Evolutionary conservation across 2,329 filamentous ascomycete genomes (phyloP).

Genomic region (Aureobasidium lini): DNA sequence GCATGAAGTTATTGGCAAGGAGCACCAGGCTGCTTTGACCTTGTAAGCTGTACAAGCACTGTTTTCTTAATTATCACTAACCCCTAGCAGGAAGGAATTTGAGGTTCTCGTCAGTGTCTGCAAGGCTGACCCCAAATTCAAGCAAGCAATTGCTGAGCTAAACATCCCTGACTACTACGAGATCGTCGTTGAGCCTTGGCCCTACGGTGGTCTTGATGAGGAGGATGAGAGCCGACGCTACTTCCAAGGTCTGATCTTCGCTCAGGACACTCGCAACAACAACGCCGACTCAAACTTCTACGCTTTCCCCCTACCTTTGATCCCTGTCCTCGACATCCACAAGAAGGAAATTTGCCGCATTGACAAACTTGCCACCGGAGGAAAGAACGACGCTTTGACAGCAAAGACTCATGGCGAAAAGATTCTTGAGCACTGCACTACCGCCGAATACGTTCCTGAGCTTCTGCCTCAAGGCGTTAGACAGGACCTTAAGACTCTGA

Average conservation of each 20-base stretch:
- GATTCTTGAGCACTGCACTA: constrained; percentile 42
- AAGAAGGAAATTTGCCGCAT: constrained; percentile 31
- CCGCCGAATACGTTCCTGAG: constrained; percentile 43
- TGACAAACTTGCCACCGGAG: constrained; percentile 26
- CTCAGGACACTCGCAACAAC: constrained; percentile 29
- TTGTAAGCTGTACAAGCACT: constrained; percentile 16
- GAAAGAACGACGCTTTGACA: constrained; percentile 24
- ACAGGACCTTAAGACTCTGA: constrained; percentile 55
- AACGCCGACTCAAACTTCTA: constrained; percentile 35
- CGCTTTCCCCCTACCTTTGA: constrained; percentile 26
- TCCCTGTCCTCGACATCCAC: constrained; percentile 25
- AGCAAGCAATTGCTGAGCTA: constrained; percentile 23
- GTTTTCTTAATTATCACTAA: not conserved
- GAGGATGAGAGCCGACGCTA: constrained; percentile 23
- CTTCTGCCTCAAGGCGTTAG: constrained; percentile 31
- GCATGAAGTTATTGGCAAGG: constrained; percentile 25
- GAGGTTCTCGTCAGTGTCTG: constrained; percentile 42
- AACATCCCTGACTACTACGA: constrained; percentile 24
- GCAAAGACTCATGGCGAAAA: constrained; percentile 32
- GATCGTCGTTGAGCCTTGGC: constrained; percentile 27
- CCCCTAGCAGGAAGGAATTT: constrained; percentile 33
- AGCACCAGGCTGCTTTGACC: constrained; percentile 23
- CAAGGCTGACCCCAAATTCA: constrained; percentile 35
- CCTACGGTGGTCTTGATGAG: constrained; percentile 24
- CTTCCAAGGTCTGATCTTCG: constrained; percentile 27